These are phyloP conservation scores for Punctularia strigosozonata DNA, from an alignment of 768 basidiomycete genomes.

Conservation along the genomic window DNA sequence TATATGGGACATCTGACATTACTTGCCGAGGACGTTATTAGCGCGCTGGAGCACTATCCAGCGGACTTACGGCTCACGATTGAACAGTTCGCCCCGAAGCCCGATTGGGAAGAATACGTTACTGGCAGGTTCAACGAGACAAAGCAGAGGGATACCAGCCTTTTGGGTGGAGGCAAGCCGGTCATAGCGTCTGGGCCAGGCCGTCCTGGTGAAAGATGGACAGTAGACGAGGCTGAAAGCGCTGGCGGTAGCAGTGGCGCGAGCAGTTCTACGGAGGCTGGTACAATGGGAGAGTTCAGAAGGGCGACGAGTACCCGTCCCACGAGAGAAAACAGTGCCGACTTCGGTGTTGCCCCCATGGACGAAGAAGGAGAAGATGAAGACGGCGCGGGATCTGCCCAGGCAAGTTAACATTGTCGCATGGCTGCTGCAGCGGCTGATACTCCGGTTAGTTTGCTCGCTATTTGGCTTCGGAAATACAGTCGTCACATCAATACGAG, in stretches of 20 bases:
- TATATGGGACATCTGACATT: conserved; percentile 97
- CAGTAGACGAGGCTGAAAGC: conserved; percentile 48
- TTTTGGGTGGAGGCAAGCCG: conserved; percentile 83
- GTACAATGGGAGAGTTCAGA: conserved; percentile 45
- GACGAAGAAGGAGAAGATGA: conserved; percentile 30
- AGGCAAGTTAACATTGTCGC: conserved; percentile 19
- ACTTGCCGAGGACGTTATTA: conserved; percentile 90
- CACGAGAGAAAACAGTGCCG: conserved; percentile 41
- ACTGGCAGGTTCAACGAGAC: conserved; percentile 78
- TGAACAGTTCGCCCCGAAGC: conserved; percentile 56
- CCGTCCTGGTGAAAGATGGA: conserved; percentile 32
- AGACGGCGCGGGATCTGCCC: conserved; percentile 34
- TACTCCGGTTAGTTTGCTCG: conserved; percentile 50
- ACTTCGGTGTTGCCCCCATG: conserved; percentile 48
- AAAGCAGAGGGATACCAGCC: conserved; percentile 64
- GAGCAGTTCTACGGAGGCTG: conserved; percentile 2
- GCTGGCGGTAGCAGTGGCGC: background rate
- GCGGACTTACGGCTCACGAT: conserved; percentile 59
- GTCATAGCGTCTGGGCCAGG: conserved; percentile 22
- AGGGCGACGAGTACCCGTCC: conserved; percentile 31
- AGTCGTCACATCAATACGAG: conserved; percentile 44
- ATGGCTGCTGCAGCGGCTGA: background rate
- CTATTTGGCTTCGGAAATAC: conserved; percentile 68
- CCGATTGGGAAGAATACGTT: conserved; percentile 86
- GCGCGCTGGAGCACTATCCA: conserved; percentile 81